A percentile compares a stretch with the other conserved stretches of the same genome.
These are phyloP conservation scores for Entomortierella chlamydospora DNA, from an alignment of 192 early-diverging fungal species.

Conservation along the genomic window DNA sequence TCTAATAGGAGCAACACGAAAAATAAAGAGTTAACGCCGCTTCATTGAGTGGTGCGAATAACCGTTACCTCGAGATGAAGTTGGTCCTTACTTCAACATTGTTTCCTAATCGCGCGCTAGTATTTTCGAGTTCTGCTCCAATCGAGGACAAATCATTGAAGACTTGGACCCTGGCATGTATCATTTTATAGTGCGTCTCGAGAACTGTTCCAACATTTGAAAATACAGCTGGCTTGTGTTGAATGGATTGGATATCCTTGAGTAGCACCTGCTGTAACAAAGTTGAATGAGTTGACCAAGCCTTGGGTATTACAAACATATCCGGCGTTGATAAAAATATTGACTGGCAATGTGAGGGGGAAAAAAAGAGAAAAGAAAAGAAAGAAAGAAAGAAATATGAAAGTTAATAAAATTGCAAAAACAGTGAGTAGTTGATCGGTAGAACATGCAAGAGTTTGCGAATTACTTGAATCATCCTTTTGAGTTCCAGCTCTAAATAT, in stretches of 20 bases:
- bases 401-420: too few species aligned
- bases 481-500: slow-evolving; percentile 60
- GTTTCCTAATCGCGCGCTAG: background rate
- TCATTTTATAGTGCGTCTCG: slow-evolving; percentile 48
- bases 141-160: slow-evolving; percentile 30
- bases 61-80: background rate
- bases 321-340: slow-evolving; percentile 68
- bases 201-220: slow-evolving; percentile 38
- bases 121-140: background rate
- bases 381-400: background rate
- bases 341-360: slow-evolving; percentile 28
- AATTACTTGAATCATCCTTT: slow-evolving; percentile 61
- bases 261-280: slow-evolving; percentile 56
- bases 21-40: background rate
- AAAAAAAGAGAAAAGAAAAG: background rate
- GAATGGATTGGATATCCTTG: slow-evolving; percentile 46
- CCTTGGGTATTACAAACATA: slow-evolving; percentile 69
- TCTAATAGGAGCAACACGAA: slow-evolving; percentile 11
- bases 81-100: slow-evolving; percentile 36
- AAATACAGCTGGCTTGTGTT: slow-evolving; percentile 33
- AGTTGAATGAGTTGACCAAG: slow-evolving; percentile 59
- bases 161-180: slow-evolving; percentile 38
- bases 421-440: too few species aligned
- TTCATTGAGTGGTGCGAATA: background rate
- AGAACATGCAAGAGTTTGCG: background rate